Evolutionary conservation across 202 grass and related monocot genomes (phyloP).

Genomic region (Miscanthus sacchariflorus): DNA sequence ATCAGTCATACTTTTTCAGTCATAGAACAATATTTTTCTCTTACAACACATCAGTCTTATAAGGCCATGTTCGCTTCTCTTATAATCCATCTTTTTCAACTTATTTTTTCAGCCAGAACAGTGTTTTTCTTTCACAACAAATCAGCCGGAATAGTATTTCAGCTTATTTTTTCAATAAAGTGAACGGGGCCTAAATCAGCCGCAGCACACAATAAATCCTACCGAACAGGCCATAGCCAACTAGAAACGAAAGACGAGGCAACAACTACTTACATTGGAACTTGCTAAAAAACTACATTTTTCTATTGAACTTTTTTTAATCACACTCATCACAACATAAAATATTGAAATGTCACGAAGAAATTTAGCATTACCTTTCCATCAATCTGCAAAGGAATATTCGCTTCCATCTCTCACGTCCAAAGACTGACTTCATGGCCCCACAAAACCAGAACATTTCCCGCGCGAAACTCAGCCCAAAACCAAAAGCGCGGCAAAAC

Average conservation of each 20-base stretch:
- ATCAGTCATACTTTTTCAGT: too few species aligned
- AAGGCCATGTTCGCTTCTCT: too few species aligned
- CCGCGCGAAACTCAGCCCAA: constrained; percentile 38
- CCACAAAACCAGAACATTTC: constrained; percentile 37
- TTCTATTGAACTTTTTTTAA: background rate
- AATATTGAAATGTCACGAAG: background rate
- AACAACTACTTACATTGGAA: background rate
- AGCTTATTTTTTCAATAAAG: too few species aligned
- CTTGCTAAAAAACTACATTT: background rate
- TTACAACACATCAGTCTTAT: too few species aligned
- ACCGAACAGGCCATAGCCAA: too few species aligned
- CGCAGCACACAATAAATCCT: too few species aligned
- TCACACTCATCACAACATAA: background rate
- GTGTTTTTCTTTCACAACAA: too few species aligned
- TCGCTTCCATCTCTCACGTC: background rate
- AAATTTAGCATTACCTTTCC: background rate
- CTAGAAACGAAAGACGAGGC: background rate
- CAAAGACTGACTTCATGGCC: background rate
- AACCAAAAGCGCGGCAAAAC: constrained; percentile 37
- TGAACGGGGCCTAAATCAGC: too few species aligned
- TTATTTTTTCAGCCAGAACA: too few species aligned
- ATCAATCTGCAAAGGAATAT: background rate
- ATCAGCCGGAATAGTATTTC: too few species aligned
- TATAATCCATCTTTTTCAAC: too few species aligned
- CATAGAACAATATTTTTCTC: too few species aligned